Conservation (phyloP, 2,329 filamentous ascomycete species). For the Exophiala oligosperma region DNA sequence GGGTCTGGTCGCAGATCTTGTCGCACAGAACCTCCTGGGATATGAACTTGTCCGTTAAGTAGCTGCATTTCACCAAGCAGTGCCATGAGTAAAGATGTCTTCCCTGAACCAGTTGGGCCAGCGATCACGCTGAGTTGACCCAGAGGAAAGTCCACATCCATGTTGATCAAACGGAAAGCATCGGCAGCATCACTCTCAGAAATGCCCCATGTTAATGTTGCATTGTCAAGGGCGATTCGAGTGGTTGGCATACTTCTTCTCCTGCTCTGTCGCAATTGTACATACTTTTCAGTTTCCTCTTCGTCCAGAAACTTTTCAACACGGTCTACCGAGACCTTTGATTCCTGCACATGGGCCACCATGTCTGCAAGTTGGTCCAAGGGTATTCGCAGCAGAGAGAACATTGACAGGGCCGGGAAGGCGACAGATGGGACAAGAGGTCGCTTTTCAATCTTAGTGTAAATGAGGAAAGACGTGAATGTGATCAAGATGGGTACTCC, state of each 20-base stretch:
- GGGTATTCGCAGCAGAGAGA: constrained; percentile 88
- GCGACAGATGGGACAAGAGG: constrained; percentile 87
- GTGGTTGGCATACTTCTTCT: constrained; percentile 67
- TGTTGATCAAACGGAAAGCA: constrained; percentile 77
- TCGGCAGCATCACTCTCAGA: constrained; percentile 60
- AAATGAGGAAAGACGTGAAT: constrained; percentile 92
- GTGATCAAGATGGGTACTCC: constrained; percentile 93
- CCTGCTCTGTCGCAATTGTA: constrained; percentile 72
- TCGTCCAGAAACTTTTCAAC: constrained; percentile 92
- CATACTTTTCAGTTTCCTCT: constrained; percentile 94
- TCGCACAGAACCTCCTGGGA: constrained; percentile 81
- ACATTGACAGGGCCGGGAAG: constrained; percentile 94
- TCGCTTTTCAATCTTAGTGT: constrained; percentile 86
- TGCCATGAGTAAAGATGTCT: constrained; percentile 94
- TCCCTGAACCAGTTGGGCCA: constrained; percentile 90
- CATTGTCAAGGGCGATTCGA: constrained; percentile 80
- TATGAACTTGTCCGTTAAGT: constrained; percentile 74
- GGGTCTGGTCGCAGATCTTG: constrained; percentile 81
- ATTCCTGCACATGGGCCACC: constrained; percentile 97
- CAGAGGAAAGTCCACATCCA: constrained; percentile 79
- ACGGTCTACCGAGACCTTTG: constrained; percentile 94
- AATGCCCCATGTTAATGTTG: constrained; percentile 86
- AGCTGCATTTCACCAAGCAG: constrained; percentile 94
- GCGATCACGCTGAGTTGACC: constrained; percentile 90
- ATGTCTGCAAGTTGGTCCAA: constrained; percentile 96